Evolutionary conservation across 192 early-diverging fungal species (phyloP), one percentile per base, ranked within the genome.

Genomic region (Coemansia sp.): DNA sequence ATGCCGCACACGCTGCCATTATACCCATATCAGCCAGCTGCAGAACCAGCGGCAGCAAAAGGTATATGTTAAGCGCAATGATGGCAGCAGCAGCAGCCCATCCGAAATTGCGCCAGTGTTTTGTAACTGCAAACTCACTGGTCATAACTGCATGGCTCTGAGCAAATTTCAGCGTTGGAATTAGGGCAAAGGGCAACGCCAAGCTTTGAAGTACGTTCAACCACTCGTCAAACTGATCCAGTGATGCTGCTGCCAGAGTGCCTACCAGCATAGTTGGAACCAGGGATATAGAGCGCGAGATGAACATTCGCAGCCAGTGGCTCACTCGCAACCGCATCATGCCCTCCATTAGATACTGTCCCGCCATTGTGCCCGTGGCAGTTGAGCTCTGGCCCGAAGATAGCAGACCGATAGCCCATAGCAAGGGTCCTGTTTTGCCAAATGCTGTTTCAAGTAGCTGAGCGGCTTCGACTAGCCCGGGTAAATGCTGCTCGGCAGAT

Each of bases 331-430:
- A 73, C 10, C 54, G 52, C 64, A 93, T 84, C 71, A 93, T 93
- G 11, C 92, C 91, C 47, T 93, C 88, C 80, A 93, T 91, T 33
- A 91, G 84, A 61, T 90, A 91, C 76, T 93, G 92, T 4, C 93
- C 93, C 0, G 92, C 93, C 72, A 95, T 79, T 14, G 93, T 95
- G 4, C 92, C 92, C 9, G 93, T 93, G 52, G 93, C 92, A 2
- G 91, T 91, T 1, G 87, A 89, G 57, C 82, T 86, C 71, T 94
- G 91, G 0, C 93, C 93, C 2, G 91, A 86, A 0, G 87, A 82
- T 17, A 95, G 66, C 42, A 95, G 63, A 5, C 91, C 92, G 14
- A 89, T 61, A 9, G 92, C 93, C 86, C 92, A 95, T n/a, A 91
- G 66, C 55, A 82, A 78, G 4, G 92, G 87, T 0, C 76, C 73